Percentiles rank a stretch among this genome's conserved stretches.
Conservation (phyloP, 192 early-diverging fungal genomes). For the Gamsiella multidivaricata region DNA sequence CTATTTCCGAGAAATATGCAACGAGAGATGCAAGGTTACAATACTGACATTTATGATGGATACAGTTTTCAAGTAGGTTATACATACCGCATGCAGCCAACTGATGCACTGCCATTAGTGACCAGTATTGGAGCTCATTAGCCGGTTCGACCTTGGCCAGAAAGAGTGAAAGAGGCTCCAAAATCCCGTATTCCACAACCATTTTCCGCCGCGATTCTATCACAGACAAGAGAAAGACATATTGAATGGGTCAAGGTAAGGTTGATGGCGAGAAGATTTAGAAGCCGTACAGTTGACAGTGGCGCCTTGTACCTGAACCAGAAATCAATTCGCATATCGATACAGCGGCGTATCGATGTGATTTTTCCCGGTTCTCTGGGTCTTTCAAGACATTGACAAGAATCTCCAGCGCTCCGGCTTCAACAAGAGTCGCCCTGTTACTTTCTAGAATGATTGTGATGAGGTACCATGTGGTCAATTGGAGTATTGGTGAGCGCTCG, state of each 20-base stretch:
- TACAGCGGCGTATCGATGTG: conserved; percentile 72
- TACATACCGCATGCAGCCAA: conserved; percentile 69
- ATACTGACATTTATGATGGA: too few species aligned
- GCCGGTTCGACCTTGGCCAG: conserved; percentile 66
- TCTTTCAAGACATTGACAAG: conserved; percentile 66
- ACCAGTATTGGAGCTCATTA: conserved; percentile 86
- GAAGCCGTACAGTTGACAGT: too few species aligned
- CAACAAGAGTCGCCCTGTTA: conserved; percentile 65
- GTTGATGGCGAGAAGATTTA: too few species aligned
- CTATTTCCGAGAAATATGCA: conserved; percentile 14
- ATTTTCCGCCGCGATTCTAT: conserved; percentile 69
- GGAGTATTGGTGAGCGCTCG: too few species aligned
- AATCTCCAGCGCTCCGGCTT: conserved; percentile 69
- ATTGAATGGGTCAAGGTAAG: too few species aligned
- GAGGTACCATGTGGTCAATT: too few species aligned
- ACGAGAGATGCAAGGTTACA: neutral
- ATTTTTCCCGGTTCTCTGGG: conserved; percentile 61
- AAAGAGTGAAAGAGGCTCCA: conserved; percentile 68
- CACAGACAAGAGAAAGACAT: conserved; percentile 8
- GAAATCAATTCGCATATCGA: conserved; percentile 76
- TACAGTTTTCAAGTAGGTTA: too few species aligned
- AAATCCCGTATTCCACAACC: conserved; percentile 69
- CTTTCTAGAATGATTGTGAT: conserved; percentile 59
- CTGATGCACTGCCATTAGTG: conserved; percentile 80
- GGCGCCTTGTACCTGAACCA: conserved; percentile 68